Conservation (phyloP, 805 yeast genomes). For the Wickerhamomyces ciferrii region DNA sequence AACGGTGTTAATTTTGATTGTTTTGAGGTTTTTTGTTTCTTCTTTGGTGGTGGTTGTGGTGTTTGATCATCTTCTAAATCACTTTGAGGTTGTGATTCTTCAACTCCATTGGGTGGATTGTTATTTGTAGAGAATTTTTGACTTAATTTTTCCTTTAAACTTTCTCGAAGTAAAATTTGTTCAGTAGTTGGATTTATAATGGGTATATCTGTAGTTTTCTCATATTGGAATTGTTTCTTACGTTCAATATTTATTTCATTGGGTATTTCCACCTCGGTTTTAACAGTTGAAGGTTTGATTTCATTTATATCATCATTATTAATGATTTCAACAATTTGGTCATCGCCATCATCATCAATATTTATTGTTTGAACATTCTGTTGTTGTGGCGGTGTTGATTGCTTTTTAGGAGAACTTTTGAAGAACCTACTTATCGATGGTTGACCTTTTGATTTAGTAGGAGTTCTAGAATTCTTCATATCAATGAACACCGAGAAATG, state of each 20-base stretch:
- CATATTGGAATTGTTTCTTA: conserved; percentile 1
- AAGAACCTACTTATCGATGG: conserved; percentile 26
- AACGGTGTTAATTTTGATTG: conserved; percentile 57
- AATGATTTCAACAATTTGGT: neutral
- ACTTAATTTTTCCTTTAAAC: conserved; percentile 5
- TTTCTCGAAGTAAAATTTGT: conserved; percentile 1
- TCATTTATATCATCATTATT: neutral
- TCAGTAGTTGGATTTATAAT: conserved; percentile 3
- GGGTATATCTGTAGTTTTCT: conserved; percentile 1
- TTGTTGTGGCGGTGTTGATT: neutral
- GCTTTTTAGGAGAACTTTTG: conserved; percentile 6
- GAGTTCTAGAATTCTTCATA: neutral
- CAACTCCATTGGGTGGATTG: neutral
- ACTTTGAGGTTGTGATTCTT: conserved; percentile 5
- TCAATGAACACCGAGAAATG: too few species aligned
- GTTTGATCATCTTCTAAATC: conserved; percentile 4
- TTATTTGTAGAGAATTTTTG: neutral
- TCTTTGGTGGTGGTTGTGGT: conserved; percentile 2
- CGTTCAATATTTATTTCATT: neutral
- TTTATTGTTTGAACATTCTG: neutral
- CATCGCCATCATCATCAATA: neutral
- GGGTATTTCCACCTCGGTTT: too few species aligned
- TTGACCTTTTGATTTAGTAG: conserved; percentile 9
- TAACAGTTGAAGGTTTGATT: neutral
- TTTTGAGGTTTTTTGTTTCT: conserved; percentile 5